phyloP scores from a whole-genome alignment of 2,329 filamentous ascomycete species.

The Cytospora piceicola region DNA sequence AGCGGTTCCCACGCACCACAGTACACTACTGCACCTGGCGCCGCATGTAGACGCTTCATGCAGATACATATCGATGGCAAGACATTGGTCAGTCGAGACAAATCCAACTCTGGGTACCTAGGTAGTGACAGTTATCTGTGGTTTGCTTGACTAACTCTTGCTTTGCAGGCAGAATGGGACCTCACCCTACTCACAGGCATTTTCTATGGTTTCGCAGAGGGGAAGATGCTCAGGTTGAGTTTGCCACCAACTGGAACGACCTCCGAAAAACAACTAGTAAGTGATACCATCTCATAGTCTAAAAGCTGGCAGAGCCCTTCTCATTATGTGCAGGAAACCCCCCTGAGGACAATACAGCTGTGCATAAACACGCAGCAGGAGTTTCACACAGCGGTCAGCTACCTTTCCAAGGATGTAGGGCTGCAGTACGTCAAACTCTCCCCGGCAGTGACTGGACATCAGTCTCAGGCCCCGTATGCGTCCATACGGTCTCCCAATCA shows the following conservation, averaged over 20 bases:
- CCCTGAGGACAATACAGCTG: conserved; percentile 10
- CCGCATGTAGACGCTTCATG: conserved; percentile 10
- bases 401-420: conserved; percentile 17
- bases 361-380: neutral
- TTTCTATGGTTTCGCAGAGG: conserved; percentile 1
- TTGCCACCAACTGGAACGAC: conserved; percentile 5
- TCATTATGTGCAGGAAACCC: neutral
- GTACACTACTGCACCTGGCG: neutral
- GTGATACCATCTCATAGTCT: neutral
- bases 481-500: too few relatives aligned
- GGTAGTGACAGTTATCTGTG: neutral
- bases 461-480: too few relatives aligned
- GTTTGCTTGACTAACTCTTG: neutral
- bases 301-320: neutral
- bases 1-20: neutral
- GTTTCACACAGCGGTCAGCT: conserved; percentile 22
- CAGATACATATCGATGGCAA: conserved; percentile 26
- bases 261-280: neutral
- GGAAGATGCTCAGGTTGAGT: conserved; percentile 13
- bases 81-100: conserved; percentile 11
- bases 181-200: neutral
- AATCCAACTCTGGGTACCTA: neutral
- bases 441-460: too few relatives aligned
- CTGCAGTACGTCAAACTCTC: conserved; percentile 3
- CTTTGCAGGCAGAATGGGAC: conserved; percentile 24